Evolutionary conservation across 768 basidiomycete species (phyloP), one percentile per base, ranked within the genome.

Genomic region (Suillus bovinus): DNA sequence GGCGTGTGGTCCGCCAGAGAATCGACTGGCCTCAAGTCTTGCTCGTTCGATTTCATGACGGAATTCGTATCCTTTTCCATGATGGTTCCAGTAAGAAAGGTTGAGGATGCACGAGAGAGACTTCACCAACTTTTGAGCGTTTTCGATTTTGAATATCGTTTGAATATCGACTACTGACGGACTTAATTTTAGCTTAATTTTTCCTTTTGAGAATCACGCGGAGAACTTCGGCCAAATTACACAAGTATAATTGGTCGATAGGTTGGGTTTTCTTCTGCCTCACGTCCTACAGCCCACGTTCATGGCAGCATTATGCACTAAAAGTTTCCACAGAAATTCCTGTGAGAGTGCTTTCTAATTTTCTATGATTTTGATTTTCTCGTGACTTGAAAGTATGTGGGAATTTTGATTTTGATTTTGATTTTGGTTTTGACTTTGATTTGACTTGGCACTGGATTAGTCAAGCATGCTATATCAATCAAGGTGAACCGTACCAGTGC

Each of bases 401-500:
- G 22, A 29, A 50, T 49, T 49, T 49, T 49, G 27, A 49, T 29
- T 55, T 55, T 38, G 54, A 55, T 55, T 55, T 55, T 54, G 29
- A 54, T 1, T 36, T 53, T 36, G 53, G 36, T 5, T 54, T 54
- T 54, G 38, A 39, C 6, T 17, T 39, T 39, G 41, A n/a, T 11
- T 33, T 16, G 20, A n/a, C 13, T 33, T 16, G n/a, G 3, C n/a
- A 22, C 33, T 24, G 53, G 34, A 55, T 36, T 55, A 16, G 47
- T 27, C 24, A 49, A 4, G 24, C 9, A 29, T 29, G 49, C 2
- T 29, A 29, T 29, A 49, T 9, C 2, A 27, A 50, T 29, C 16
- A 9, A 49, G 38, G 44, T 44, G 11, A 7, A n/a, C n/a, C n/a
- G n/a, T n/a, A n/a, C n/a, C n/a, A n/a, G 11, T 46, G 10, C 22